phyloP scores from a whole-genome alignment of 2,329 filamentous ascomycete genomes.

The Microdochium bolleyi region DNA sequence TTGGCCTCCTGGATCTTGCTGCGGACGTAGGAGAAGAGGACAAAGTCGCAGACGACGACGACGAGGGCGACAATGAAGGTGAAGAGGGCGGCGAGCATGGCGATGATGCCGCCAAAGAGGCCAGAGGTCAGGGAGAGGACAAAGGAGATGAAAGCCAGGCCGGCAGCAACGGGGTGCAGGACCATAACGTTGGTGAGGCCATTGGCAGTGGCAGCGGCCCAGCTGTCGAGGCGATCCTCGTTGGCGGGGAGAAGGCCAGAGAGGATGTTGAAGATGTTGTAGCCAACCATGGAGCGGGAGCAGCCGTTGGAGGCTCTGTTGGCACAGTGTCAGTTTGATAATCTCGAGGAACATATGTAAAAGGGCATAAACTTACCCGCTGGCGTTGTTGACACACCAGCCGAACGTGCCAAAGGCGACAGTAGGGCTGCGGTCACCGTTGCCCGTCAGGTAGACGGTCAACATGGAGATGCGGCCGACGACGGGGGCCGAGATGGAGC shows the following conservation, averaged over 20 bases:
- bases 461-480: slow-evolving; percentile 46
- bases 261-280: slow-evolving; percentile 42
- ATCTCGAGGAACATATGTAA: background rate
- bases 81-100: slow-evolving; percentile 37
- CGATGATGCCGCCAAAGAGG: slow-evolving; percentile 41
- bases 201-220: slow-evolving; percentile 34
- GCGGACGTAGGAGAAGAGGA: slow-evolving; percentile 34
- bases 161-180: slow-evolving; percentile 53
- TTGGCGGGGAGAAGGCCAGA: slow-evolving; percentile 21
- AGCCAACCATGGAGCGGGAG: slow-evolving; percentile 42
- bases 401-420: slow-evolving; percentile 55
- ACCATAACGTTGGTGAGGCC: slow-evolving; percentile 51
- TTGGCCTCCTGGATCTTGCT: background rate
- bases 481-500: slow-evolving; percentile 51
- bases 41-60: slow-evolving; percentile 48
- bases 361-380: slow-evolving; percentile 4
- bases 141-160: slow-evolving; percentile 50
- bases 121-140: slow-evolving; percentile 44
- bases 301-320: slow-evolving; percentile 34
- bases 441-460: slow-evolving; percentile 36
- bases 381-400: slow-evolving; percentile 33
- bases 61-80: slow-evolving; percentile 40
- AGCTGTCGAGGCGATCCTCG: slow-evolving; percentile 26
- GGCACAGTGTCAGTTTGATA: background rate
- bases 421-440: slow-evolving; percentile 15